phyloP scores from a whole-genome alignment of 768 basidiomycete genomes.

The Rubroboletus satanas region DNA sequence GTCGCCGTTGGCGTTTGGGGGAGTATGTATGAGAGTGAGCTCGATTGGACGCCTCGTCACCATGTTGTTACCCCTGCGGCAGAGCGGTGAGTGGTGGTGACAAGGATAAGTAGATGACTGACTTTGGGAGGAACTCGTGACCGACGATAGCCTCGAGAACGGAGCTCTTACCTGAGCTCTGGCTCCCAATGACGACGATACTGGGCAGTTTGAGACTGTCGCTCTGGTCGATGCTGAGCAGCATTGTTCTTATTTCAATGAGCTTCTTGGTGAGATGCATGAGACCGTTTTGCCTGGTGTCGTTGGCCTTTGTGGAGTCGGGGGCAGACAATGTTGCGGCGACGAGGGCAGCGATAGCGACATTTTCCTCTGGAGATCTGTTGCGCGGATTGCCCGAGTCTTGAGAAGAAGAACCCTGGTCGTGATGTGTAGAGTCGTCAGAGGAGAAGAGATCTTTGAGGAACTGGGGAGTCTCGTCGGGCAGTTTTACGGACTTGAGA shows the following conservation, averaged over 20 bases:
- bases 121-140: conserved; percentile 98
- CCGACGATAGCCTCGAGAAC: conserved; percentile 97
- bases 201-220: conserved; percentile 93
- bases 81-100: neutral
- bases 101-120: conserved; percentile 31
- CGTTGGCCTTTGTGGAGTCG: conserved; percentile 38
- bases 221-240: conserved; percentile 95
- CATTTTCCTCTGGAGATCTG: conserved; percentile 50
- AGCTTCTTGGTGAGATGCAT: conserved; percentile 93
- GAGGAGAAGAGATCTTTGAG: conserved; percentile 58
- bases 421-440: conserved; percentile 28
- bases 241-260: conserved; percentile 91
- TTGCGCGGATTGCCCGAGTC: conserved; percentile 37
- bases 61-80: conserved; percentile 92
- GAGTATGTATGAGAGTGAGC: conserved; percentile 92
- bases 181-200: conserved; percentile 97
- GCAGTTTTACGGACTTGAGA: conserved; percentile 50
- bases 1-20: conserved; percentile 47
- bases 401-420: conserved; percentile 32
- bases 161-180: conserved; percentile 97
- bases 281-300: conserved; percentile 69
- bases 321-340: conserved; percentile 79
- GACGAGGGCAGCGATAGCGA: conserved; percentile 68
- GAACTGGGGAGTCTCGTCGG: conserved; percentile 58
- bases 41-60: conserved; percentile 98